Percentiles rank a stretch among this genome's conserved stretches.
Conservation (phyloP, 768 basidiomycete genomes). For the Hirschioporus abietinus region DNA sequence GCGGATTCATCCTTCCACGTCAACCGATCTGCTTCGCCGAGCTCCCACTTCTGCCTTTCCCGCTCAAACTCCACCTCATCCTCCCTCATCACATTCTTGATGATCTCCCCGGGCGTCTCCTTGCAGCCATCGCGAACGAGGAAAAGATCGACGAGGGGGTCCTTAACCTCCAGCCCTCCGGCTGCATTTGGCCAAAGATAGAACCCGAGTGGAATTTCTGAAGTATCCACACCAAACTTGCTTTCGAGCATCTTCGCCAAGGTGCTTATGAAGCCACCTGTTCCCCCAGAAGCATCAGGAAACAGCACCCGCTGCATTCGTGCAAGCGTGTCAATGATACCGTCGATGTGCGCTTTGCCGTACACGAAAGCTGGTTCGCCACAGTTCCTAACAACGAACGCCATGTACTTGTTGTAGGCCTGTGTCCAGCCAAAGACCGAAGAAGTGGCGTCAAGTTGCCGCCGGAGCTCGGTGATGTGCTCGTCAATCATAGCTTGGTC, state of each 20-base stretch:
- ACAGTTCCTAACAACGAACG: conserved; percentile 31
- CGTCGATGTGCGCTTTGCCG: conserved; percentile 26
- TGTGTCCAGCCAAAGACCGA: conserved; percentile 36
- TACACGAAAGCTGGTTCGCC: conserved; percentile 30
- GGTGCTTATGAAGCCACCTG: conserved; percentile 18
- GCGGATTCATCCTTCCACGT: neutral
- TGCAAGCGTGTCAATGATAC: conserved; percentile 28
- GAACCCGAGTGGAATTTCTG: conserved; percentile 34
- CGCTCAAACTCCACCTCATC: conserved; percentile 9
- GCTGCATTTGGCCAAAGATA: conserved; percentile 33
- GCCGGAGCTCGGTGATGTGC: conserved; percentile 34
- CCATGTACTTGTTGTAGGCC: conserved; percentile 35
- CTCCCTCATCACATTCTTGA: conserved; percentile 12
- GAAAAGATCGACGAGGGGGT: conserved; percentile 34
- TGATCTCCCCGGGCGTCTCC: conserved; percentile 10
- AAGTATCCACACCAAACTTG: conserved; percentile 24
- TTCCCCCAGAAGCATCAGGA: conserved; percentile 15
- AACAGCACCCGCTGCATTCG: conserved; percentile 31
- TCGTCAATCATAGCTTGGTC: conserved; percentile 30
- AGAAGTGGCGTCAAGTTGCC: conserved; percentile 31
- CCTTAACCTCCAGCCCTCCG: conserved; percentile 34
- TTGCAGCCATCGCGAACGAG: conserved; percentile 17
- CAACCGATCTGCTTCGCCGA: neutral
- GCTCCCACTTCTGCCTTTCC: conserved; percentile 6
- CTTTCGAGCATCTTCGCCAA: conserved; percentile 22